phyloP scores from a whole-genome alignment of 2,329 filamentous ascomycete genomes.

The Pseudophaeomoniella oleicola region DNA sequence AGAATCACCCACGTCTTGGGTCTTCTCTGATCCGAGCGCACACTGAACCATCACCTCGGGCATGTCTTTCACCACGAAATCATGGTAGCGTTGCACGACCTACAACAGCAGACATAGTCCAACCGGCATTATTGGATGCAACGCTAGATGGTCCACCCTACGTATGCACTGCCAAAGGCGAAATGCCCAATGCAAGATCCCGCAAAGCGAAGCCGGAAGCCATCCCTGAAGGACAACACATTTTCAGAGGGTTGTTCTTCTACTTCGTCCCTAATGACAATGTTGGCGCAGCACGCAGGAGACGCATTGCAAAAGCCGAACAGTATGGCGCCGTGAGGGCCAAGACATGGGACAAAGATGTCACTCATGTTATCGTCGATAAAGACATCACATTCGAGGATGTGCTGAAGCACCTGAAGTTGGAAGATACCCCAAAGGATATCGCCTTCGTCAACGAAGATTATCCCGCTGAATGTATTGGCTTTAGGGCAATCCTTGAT shows the following conservation, averaged over 20 bases:
- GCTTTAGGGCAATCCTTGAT: constrained; percentile 43
- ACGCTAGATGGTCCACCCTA: not conserved
- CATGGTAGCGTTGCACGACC: not conserved
- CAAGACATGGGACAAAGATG: constrained; percentile 29
- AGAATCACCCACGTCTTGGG: too few species aligned
- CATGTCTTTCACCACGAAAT: too few species aligned
- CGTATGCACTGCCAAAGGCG: not conserved
- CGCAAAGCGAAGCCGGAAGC: not conserved
- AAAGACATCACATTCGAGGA: constrained; percentile 49
- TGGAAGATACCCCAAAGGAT: constrained; percentile 19
- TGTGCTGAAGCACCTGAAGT: constrained; percentile 42
- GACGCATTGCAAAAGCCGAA: constrained; percentile 59
- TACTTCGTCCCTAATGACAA: constrained; percentile 76
- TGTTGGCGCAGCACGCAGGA: constrained; percentile 47
- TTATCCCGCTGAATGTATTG: constrained; percentile 56
- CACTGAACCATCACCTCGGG: not conserved
- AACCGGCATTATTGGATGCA: not conserved
- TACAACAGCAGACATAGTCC: not conserved
- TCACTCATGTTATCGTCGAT: constrained; percentile 52
- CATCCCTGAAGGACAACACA: constrained; percentile 8
- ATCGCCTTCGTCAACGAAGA: constrained; percentile 41
- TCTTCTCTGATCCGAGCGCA: not conserved
- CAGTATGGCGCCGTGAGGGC: constrained; percentile 65
- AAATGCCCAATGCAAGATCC: not conserved
- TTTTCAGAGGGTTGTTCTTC: constrained; percentile 49